Evolutionary conservation across 2,329 filamentous ascomycete species (phyloP), one percentile per base, ranked within the genome.

Genomic region (Graphilbum ipis-grandicollis): DNA sequence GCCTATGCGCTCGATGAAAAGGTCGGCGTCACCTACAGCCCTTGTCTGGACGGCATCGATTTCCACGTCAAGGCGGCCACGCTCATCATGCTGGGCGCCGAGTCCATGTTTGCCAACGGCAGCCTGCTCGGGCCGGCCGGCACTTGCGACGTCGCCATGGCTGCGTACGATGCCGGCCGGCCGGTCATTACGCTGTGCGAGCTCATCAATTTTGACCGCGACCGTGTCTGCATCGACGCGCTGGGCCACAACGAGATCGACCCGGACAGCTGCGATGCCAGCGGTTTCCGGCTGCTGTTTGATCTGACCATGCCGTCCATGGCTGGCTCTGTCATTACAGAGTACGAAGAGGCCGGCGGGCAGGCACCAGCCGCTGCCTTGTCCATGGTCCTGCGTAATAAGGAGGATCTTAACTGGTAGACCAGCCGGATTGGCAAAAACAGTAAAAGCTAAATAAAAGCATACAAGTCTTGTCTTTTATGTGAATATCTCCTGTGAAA

Each of bases 41-140:
- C 88, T 8, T 75, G 71, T 46, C 56, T 92, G 29, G 79, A 82
- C 41, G 84, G 77, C 13, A 65, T 93, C 39, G 74, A 75, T 35
- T 75, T 81, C 46, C 76, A 79, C 32, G 70, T 93, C 36, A 71
- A 75, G 43, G 52, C 56, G 31, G 58, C 65, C 2, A 80, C 76
- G 7, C 75, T 78, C 47, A 75, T 90, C 9, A 71, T 96, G 36
- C 65, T 98, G 2, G 86, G 85, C 12, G 85, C 86, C 5, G 86
- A 94, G 53, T 82, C 84, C 29, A 90, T 98, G 75, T 90, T 93
- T 60, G 86, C 82, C 47, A 96, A 96, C 56, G 90, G 90, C 8
- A 72, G 82, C 25, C 68, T 98, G 47, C 93, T 92, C 56, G 88
- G 81, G 5, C 75, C 85, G 17, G 75, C 84, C 9, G 90, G 90